Base-by-base conservation (phyloP, 2,329 filamentous ascomycete species). In the Neonectria coccinea region DNA sequence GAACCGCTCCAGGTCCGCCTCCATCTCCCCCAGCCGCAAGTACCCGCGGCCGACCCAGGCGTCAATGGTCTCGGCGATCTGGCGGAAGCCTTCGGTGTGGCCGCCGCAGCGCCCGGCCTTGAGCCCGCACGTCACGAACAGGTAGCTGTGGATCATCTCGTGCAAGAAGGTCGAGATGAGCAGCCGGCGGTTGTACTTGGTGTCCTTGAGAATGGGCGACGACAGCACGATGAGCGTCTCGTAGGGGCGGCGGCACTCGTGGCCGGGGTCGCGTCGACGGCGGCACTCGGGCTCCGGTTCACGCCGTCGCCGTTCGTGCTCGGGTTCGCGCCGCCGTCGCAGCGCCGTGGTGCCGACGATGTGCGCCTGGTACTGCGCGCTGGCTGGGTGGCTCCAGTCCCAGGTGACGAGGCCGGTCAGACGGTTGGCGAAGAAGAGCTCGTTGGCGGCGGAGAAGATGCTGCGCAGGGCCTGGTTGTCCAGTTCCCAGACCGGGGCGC, bases 111-210 rank as follows among this genome's bases (percentile, higher is more conserved):
- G 78, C 39, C 83, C 79, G 0, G 88, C 88, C 47, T 83, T 81
- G 73, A 88, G 85, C 4, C 88, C 88, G 69, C 87, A 89, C 56
- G 79, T 81, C 61, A 91, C 84, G 68, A 91, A 91, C 16, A 91
- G 79, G 72, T 89, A 91, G 76, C 88, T 88, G 77, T 91, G 88
- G 52, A 91, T 88, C 69, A 90, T 83, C 76, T 91, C 89, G 72
- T 91, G 89, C 51, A 91, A 72, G 67, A 91, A 90, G 0, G 88
- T 89, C 7, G 86, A 87, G 53, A 91, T 88, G 59, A 91, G 81
- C 16, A 91, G 80, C 7, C 87, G 81, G 5, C 88, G 79, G 73
- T 88, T 88, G 75, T 88, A 91, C 53, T 79, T 81, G 14, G 77
- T 81, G 67, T 86, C 81, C 42, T 79, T 80, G n/a, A 90, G 81